These are phyloP conservation scores for Salix brachista DNA, from an alignment of 345 rosid species.

Conservation along the genomic window DNA sequence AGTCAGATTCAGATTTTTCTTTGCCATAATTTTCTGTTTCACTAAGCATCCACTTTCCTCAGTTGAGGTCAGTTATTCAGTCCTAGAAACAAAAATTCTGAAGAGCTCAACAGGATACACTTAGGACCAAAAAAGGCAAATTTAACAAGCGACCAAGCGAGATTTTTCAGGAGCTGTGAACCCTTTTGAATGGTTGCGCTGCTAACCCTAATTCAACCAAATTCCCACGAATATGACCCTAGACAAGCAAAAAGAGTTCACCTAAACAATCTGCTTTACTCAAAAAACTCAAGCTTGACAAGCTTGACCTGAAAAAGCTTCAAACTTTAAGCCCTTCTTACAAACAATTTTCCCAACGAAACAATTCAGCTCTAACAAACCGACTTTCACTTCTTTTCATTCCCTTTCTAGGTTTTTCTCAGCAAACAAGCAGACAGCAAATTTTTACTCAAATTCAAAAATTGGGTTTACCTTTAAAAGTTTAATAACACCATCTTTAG, in stretches of 20 bases:
- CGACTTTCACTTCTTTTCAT: background rate
- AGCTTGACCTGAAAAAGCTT: background rate
- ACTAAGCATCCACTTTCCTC: background rate
- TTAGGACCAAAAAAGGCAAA: background rate
- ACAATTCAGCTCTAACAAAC: background rate
- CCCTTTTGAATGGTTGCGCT: background rate
- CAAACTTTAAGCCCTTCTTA: background rate
- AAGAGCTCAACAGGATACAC: background rate
- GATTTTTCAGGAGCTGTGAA: background rate
- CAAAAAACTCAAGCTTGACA: background rate
- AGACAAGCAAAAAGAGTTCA: background rate
- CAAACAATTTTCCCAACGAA: background rate
- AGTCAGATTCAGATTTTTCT: background rate
- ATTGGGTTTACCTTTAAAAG: conserved; percentile 67
- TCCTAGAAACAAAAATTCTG: background rate
- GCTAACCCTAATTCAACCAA: conserved; percentile 26
- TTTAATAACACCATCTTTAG: conserved; percentile 72
- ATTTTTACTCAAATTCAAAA: background rate
- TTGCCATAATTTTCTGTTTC: background rate
- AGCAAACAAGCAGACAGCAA: conserved; percentile 7
- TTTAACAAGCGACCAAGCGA: background rate
- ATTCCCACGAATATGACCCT: background rate
- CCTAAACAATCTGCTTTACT: background rate
- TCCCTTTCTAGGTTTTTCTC: background rate
- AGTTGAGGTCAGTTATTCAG: background rate